These are phyloP conservation scores for Zygotorulaspora danielsina DNA, from an alignment of 805 yeast genomes.

Conservation along the genomic window DNA sequence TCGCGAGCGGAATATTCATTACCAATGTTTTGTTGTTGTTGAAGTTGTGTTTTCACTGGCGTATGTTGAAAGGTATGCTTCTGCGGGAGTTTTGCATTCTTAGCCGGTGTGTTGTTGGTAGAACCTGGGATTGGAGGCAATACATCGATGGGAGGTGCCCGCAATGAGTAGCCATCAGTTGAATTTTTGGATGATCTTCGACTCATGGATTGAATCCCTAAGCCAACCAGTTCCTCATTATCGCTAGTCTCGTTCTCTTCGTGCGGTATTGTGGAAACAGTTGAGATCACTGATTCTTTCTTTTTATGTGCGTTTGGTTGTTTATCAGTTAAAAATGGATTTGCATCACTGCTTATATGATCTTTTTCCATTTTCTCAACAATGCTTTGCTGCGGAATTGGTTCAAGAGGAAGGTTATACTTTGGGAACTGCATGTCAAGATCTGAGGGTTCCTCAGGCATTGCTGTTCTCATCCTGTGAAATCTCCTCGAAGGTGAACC, in stretches of 20 bases:
- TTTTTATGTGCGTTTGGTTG: slow-evolving; percentile 18
- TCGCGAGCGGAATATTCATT: slow-evolving; percentile 4
- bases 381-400: not conserved
- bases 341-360: slow-evolving; percentile 3
- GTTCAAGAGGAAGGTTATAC: not conserved
- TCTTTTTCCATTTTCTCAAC: not conserved
- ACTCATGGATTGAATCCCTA: slow-evolving; percentile 19
- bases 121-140: slow-evolving; percentile 34
- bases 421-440: slow-evolving; percentile 5
- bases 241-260: slow-evolving; percentile 24
- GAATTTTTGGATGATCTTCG: slow-evolving; percentile 2
- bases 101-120: slow-evolving; percentile 22
- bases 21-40: slow-evolving; percentile 1
- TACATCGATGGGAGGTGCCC: slow-evolving; percentile 20
- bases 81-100: slow-evolving; percentile 23
- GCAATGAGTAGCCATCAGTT: slow-evolving; percentile 8
- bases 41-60: slow-evolving; percentile 21
- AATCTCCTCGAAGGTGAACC: slow-evolving; percentile 26
- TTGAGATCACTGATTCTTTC: slow-evolving; percentile 29
- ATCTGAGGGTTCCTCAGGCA: slow-evolving; percentile 4
- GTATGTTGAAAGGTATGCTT: slow-evolving; percentile 32
- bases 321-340: slow-evolving; percentile 8
- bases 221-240: slow-evolving; percentile 14
- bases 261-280: slow-evolving; percentile 31
- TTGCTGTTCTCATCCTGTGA: slow-evolving; percentile 2